Base-by-base conservation (phyloP, 441 rosid genomes). In the Geranium incanum region DNA sequence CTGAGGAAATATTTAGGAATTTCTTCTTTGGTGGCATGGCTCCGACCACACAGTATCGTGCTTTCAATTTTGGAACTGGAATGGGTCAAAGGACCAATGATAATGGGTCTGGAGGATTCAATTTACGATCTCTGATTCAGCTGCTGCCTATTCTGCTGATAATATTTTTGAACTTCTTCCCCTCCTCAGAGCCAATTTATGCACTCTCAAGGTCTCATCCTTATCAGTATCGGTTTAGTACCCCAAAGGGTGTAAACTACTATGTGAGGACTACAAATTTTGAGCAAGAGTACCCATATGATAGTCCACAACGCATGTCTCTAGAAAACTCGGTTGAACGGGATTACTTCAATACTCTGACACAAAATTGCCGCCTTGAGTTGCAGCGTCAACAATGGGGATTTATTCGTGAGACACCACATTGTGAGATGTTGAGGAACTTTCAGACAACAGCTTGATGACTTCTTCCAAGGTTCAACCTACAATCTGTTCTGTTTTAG, bases 301-400 rank as follows among this genome's bases (percentile, higher is more conserved):
- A 74, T 37, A 85, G 85, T 70, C 57, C 16, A 5, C 83, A 87
- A 69, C 84, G 96, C 74, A 81, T 36, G 33, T 75, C 76, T 11
- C 71, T 94, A 5, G 98, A 94, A 74, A 83, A 62, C 48, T 84
- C 75, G 8, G 89, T 94, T 55, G 95, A 94, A 33, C 89, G 78
- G 77, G 97, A 94, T 78, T 94, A 94, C 68, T 84, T 83, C 48
- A 78, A 85, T 11, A 41, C 76, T 43, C 77, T 94, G 69, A 60
- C 88, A 0, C 95, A 94, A 81, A 88, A 91, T 74, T 91, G 98
- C 80, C 78, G 96, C 77, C 78, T 68, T 23, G 98, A 94, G 85
- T 73, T 87, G 84, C 96, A 91, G 83, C 84, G 97, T 73, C 81
- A 87, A 69, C 98, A 89, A 70, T 94, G 98, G 98, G 98, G 98